Base-by-base conservation (phyloP, 2,329 filamentous ascomycete genomes). In the Exophiala sp. region DNA sequence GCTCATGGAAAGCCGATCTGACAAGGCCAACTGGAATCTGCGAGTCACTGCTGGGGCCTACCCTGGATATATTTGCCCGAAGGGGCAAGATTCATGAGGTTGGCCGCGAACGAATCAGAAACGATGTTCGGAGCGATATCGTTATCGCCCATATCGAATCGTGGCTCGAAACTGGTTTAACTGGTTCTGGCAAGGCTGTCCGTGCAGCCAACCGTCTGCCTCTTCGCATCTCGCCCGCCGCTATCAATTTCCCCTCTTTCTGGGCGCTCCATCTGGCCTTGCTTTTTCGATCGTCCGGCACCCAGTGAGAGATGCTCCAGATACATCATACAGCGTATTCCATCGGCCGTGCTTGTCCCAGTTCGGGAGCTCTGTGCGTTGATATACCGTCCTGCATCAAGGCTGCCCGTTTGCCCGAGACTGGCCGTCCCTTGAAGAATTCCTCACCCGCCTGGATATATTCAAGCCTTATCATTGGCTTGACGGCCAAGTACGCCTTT, bases 31-130 rank as follows among this genome's bases (percentile, higher is more conserved):
- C 24, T 5, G 24, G 7, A 4, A 29, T 29, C 39, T 41, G 39
- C 21, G 39, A 20, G 16, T 16, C 14, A 14, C n/a, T 40, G 14
- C n/a, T 16, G 3, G 44, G 45, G 7, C n/a, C 16, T 24, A 44
- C 14, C 18, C 55, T 21, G 55, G 55, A 58, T 45, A 58, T 43
- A 52, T 58, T 58, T 58, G 48, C 55, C 55, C 34, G 55, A 58
- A 52, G 38, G 52, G 55, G 51, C 48, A 58, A 40, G 54, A 55
- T 52, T 45, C 21, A 38, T 42, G 14, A 47, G 52, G 45, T 46
- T 44, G 10, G 38, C n/a, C 21, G 16, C 9, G 7, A 10, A 21
- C 55, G 50, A 57, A 58, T 58, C 48, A 57, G 3, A 2, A 29
- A 8, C 24, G 24, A 2, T 8, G 5, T 29, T 29, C 7, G 24